Conservation (phyloP, 2,329 filamentous ascomycete species). For the Aspergillus versicolor region DNA sequence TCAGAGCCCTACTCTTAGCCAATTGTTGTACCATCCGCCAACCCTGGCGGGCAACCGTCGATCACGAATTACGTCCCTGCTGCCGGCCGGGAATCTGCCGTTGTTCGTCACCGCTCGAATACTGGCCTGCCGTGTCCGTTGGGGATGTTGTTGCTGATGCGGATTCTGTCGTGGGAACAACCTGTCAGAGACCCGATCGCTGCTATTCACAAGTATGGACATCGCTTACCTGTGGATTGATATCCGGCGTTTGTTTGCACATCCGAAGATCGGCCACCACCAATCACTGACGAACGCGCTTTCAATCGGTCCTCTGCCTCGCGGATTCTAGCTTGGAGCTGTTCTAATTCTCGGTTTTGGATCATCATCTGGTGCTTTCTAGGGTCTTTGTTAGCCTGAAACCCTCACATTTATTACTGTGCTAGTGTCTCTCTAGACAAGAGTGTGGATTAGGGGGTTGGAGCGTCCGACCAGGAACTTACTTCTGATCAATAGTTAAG, state of each 20-base stretch:
- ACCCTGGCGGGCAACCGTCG: conserved; percentile 4
- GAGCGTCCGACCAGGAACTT: conserved; percentile 34
- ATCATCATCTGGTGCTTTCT: conserved; percentile 78
- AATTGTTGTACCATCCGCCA: conserved; percentile 16
- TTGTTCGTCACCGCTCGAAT: conserved; percentile 27
- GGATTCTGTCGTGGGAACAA: conserved; percentile 11
- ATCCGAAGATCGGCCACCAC: conserved; percentile 13
- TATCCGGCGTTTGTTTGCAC: conserved; percentile 19
- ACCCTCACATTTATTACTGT: too few relatives aligned
- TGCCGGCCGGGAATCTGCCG: conserved; percentile 12
- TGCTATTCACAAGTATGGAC: background rate
- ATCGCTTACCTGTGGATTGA: conserved; percentile 21
- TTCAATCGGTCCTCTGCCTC: conserved; percentile 80
- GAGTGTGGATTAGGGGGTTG: background rate
- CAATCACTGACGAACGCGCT: conserved; percentile 26
- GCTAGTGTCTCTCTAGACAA: background rate
- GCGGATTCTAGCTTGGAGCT: conserved; percentile 77
- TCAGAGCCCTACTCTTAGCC: conserved; percentile 16
- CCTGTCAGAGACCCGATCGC: background rate
- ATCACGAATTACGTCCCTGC: conserved; percentile 19
- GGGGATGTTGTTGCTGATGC: conserved; percentile 21
- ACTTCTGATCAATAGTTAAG: conserved; percentile 80
- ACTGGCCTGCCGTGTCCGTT: conserved; percentile 22
- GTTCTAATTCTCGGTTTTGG: conserved; percentile 77
- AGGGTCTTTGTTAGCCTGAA: conserved; percentile 15